Evolutionary conservation across 75 land plant species (phyloP).

Genomic region (Picea sitchensis): DNA sequence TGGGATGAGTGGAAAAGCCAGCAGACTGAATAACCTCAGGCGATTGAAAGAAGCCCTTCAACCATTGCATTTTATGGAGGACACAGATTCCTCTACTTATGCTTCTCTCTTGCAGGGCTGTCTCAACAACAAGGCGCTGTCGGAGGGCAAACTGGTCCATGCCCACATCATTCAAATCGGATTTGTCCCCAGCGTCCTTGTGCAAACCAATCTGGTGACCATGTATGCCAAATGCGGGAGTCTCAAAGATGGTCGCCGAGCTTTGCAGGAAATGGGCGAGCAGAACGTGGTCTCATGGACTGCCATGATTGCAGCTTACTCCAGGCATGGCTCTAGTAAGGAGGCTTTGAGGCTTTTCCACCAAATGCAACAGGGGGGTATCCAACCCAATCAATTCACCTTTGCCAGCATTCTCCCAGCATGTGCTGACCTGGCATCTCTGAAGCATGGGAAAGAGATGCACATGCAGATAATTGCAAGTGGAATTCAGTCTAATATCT

Average conservation of each 20-base stretch:
- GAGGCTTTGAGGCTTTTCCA: slow-evolving; percentile 12
- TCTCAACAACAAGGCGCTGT: not conserved
- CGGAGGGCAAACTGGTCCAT: slow-evolving; percentile 10
- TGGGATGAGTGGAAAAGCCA: no score
- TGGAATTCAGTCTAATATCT: no score
- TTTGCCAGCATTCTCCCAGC: not conserved
- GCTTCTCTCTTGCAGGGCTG: not conserved
- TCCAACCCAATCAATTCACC: slow-evolving; percentile 7
- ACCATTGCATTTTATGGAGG: no score
- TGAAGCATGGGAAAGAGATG: no score
- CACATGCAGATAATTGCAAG: no score
- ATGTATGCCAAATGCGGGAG: slow-evolving; percentile 25
- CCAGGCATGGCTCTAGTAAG: slow-evolving; percentile 1
- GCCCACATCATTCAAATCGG: slow-evolving; percentile 9
- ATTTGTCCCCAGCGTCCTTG: not conserved
- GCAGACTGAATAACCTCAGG: no score
- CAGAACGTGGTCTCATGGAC: slow-evolving; percentile 18
- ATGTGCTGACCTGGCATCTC: no score
- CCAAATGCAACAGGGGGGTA: slow-evolving; percentile 15
- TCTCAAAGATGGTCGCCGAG: slow-evolving; percentile 17
- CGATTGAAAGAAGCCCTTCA: no score
- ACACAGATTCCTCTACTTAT: not conserved
- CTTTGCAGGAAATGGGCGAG: slow-evolving; percentile 16
- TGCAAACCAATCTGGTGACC: slow-evolving; percentile 9
- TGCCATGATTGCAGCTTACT: slow-evolving; percentile 15